These are phyloP conservation scores for Sporodiniella umbellata DNA, from an alignment of 371 early-diverging fungal genomes.

Conservation along the genomic window DNA sequence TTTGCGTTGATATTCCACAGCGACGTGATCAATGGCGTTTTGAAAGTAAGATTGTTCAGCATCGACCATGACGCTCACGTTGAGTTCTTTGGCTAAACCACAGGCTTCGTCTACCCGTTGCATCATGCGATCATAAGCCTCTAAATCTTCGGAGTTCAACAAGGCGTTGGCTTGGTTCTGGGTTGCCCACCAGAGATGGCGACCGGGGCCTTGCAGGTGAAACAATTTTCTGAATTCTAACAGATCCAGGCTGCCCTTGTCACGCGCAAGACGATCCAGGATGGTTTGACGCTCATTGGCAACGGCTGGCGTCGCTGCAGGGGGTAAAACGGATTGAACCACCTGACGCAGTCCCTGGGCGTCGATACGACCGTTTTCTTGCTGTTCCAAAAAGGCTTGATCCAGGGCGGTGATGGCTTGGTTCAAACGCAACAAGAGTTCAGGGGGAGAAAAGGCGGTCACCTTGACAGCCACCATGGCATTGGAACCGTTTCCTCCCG, in stretches of 20 bases:
- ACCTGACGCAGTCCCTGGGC: constrained; percentile 25
- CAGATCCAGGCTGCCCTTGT: constrained; percentile 19
- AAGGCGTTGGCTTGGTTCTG: constrained; percentile 2
- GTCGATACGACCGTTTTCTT: constrained; percentile 22
- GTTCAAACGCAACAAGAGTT: constrained; percentile 72
- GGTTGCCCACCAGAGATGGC: constrained; percentile 36
- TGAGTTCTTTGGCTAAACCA: constrained; percentile 53
- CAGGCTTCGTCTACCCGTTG: constrained; percentile 64
- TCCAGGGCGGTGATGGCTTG: constrained; percentile 42
- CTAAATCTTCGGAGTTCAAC: constrained; percentile 53
- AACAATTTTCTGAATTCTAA: constrained; percentile 34
- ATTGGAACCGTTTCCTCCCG: constrained; percentile 31
- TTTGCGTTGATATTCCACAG: constrained; percentile 60
- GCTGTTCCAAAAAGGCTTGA: constrained; percentile 33
- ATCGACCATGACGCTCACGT: constrained; percentile 86
- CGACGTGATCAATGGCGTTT: constrained; percentile 86
- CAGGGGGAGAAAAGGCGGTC: constrained; percentile 82
- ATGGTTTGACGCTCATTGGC: constrained; percentile 14
- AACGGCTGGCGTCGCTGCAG: constrained; percentile 20
- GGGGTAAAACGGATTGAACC: constrained; percentile 21
- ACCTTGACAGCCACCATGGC: constrained; percentile 86
- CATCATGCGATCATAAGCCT: constrained; percentile 70
- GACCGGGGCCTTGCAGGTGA: constrained; percentile 31
- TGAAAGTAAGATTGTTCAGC: constrained; percentile 96
- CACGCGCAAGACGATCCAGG: constrained; percentile 9